Conservation (phyloP, 1,284 basidiomycete species). For the Coniferiporia weirii region DNA sequence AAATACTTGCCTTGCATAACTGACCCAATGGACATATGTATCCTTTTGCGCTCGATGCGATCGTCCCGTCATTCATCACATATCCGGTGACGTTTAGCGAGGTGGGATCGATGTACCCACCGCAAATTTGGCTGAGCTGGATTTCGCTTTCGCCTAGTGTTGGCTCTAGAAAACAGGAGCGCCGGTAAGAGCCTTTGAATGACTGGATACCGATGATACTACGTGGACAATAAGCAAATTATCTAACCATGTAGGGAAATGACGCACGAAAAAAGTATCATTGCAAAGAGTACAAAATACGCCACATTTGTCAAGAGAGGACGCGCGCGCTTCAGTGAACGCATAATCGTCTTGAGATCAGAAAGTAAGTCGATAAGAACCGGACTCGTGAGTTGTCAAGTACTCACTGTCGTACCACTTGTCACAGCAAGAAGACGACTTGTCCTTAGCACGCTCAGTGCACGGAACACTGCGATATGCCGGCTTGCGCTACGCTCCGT, state of each 20-base stretch:
- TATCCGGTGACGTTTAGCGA: slow-evolving; percentile 47
- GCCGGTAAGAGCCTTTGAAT: slow-evolving; percentile 79
- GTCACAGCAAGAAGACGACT: slow-evolving; percentile 85
- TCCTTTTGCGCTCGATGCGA: slow-evolving; percentile 45
- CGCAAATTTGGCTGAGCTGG: slow-evolving; percentile 60
- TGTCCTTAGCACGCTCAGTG: slow-evolving; percentile 82
- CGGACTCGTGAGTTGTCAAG: background rate
- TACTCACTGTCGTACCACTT: slow-evolving; percentile 80
- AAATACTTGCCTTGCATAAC: slow-evolving; percentile 56
- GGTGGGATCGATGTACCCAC: slow-evolving; percentile 65
- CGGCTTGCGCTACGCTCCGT: slow-evolving; percentile 55
- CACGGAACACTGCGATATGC: slow-evolving; percentile 87
- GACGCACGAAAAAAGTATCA: slow-evolving; percentile 80
- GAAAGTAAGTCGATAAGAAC: slow-evolving; percentile 4
- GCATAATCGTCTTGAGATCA: slow-evolving; percentile 76
- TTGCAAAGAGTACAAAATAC: slow-evolving; percentile 89
- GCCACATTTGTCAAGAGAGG: slow-evolving; percentile 86
- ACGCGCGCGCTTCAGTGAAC: slow-evolving; percentile 85
- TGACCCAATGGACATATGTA: slow-evolving; percentile 84
- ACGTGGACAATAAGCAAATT: background rate
- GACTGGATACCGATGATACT: slow-evolving; percentile 89
- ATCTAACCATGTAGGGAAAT: background rate
- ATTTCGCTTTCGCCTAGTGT: slow-evolving; percentile 46
- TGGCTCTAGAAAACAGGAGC: slow-evolving; percentile 54
- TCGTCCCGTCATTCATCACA: slow-evolving; percentile 35